Conservation (phyloP, 495 filamentous ascomycete genomes). For the Rostrohypoxylon terebratum region DNA sequence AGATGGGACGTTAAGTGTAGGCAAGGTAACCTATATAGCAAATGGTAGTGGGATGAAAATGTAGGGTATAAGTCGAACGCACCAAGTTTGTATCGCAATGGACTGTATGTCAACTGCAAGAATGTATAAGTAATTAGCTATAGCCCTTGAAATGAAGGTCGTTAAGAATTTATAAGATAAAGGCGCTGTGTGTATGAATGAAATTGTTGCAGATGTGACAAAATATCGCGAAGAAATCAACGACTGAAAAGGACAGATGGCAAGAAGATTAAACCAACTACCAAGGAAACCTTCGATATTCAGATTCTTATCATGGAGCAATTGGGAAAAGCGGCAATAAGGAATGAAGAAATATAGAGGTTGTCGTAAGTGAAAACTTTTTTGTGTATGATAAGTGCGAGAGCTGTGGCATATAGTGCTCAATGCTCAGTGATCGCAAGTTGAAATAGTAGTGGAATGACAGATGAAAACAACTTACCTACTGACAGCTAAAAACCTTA, state of each 20-base stretch:
- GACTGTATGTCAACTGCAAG: not conserved
- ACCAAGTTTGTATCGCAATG: not conserved
- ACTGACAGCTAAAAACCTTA: not conserved
- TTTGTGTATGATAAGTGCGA: not conserved
- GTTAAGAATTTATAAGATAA: not conserved
- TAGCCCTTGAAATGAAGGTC: not conserved
- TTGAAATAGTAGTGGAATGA: no score
- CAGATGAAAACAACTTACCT: not conserved
- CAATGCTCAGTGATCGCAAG: not conserved
- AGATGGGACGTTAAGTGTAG: constrained; percentile 34
- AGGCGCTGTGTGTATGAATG: not conserved
- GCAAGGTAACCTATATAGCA: constrained; percentile 23
- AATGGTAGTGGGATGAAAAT: not conserved
- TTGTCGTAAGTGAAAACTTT: not conserved
- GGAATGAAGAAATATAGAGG: not conserved
- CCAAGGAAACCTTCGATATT: not conserved
- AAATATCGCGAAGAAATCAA: not conserved
- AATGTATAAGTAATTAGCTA: not conserved
- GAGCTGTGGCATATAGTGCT: not conserved
- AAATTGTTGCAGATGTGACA: not conserved
- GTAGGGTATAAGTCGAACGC: not conserved
- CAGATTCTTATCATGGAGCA: not conserved
- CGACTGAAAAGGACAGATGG: not conserved
- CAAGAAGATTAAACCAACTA: not conserved
- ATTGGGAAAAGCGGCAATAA: not conserved